A percentile compares a stretch with the other conserved stretches of the same genome.
These are phyloP conservation scores for Lolium multiflorum DNA, from an alignment of 176 grass and related monocot species.

Conservation along the genomic window DNA sequence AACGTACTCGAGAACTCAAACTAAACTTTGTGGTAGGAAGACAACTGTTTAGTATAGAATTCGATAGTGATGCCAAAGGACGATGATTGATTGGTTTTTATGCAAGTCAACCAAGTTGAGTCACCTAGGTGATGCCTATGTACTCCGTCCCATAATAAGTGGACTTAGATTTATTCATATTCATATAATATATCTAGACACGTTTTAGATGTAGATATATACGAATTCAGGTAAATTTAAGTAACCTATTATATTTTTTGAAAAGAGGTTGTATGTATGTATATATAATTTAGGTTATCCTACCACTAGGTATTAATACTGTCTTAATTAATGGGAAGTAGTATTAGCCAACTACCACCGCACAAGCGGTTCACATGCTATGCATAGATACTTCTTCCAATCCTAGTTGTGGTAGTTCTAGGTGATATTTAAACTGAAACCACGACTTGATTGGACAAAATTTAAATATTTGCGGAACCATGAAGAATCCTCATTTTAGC, in stretches of 20 bases:
- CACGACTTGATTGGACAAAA: too few species aligned
- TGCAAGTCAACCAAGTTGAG: slow-evolving; percentile 33
- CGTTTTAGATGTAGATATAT: too few species aligned
- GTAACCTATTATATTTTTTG: too few species aligned
- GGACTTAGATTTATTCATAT: too few species aligned
- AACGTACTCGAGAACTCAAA: background rate
- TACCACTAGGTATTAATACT: background rate
- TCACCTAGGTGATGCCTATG: background rate
- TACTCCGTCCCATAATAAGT: too few species aligned
- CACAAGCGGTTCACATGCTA: background rate
- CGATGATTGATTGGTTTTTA: slow-evolving; percentile 10
- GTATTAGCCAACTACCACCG: background rate
- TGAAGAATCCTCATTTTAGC: background rate
- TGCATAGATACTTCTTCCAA: background rate
- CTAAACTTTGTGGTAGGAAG: background rate
- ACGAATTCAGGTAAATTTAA: too few species aligned
- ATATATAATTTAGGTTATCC: slow-evolving; percentile 13
- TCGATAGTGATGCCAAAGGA: background rate
- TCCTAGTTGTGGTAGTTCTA: too few species aligned
- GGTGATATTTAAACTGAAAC: too few species aligned
- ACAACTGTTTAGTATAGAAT: background rate
- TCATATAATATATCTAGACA: background rate
- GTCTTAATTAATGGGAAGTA: background rate
- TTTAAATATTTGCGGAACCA: background rate
- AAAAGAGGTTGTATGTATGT: background rate